Base-by-base conservation (phyloP, 176 grass and related monocot species). In the Carex cristatella region DNA sequence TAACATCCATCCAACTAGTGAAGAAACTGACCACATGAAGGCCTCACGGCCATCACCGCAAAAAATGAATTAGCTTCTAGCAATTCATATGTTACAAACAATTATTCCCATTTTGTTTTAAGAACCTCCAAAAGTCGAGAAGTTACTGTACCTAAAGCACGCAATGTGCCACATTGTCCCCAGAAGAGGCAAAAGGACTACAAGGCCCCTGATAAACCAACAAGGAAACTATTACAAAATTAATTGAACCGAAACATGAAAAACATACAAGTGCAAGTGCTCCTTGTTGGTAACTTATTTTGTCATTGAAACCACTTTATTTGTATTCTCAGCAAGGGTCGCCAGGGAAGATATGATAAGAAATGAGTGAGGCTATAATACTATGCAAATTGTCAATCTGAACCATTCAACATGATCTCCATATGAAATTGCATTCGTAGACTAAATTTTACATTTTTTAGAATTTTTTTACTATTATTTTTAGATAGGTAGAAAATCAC, bases 31-130 rank as follows among this genome's bases (percentile, higher is more conserved):
- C 13, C 14, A 4, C 51, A 55, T 5, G 0, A 18, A 56, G 9
- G 13, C 51, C 51, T 35, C 33, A 35, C 33, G 3, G 48, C 10
- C 10, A 3, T 51, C 48, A 51, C 48, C 9, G 0, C 48, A 51
- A 51, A 51, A 51, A 51, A 35, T 11, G 48, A 33, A 28, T 58
- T 58, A n/a, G 53, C 53, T 35, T 56, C 74, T 79, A 56, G 48
- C 35, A 56, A 79, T 56, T 79, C 40, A 35, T 57, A 57, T 78
- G 28, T 79, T 58, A 79, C 74, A 79, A 75, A 51, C 31, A 58
- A 74, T 74, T 27, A 74, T 28, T 33, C 28, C 74, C 10, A 57
- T 32, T 57, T 78, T 15, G 4, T 16, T 57, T 58, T 15, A 5
- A 33, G 51, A 16, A 56, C 28, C 74, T 31, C 51, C 74, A 58